phyloP scores from a whole-genome alignment of 139 green algal genomes.

The Gonium pectorale region DNA sequence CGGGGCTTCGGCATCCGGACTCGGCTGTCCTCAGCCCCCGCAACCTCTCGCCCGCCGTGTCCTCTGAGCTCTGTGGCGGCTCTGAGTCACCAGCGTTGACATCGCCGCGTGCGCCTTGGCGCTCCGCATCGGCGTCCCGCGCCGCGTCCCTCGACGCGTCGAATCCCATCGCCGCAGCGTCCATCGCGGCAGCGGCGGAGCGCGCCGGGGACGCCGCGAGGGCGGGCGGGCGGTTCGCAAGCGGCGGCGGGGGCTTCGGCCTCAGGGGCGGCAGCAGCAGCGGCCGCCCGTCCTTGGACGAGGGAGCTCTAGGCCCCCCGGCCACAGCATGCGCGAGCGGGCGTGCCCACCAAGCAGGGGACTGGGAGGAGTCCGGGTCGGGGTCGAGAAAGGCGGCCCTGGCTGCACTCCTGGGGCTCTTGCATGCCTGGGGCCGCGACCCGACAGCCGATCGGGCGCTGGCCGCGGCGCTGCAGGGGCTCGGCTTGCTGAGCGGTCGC shows the following conservation, averaged over 20 bases:
- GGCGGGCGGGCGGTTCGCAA: too few relatives aligned
- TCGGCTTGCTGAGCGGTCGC: not conserved
- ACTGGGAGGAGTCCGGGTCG: too few relatives aligned
- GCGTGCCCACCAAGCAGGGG: too few relatives aligned
- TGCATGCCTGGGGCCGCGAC: conserved; percentile 19
- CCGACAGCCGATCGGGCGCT: not conserved
- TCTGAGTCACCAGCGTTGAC: not conserved
- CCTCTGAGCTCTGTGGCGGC: too few relatives aligned
- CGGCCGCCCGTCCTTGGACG: not conserved
- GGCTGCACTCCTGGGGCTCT: not conserved
- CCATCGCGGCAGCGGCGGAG: not conserved
- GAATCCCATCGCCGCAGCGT: not conserved
- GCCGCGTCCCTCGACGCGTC: not conserved
- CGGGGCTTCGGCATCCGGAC: too few relatives aligned
- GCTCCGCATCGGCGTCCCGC: not conserved
- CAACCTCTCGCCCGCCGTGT: too few relatives aligned
- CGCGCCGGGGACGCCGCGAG: too few relatives aligned
- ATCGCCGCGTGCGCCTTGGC: not conserved
- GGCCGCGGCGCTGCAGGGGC: not conserved
- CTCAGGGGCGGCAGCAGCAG: not conserved
- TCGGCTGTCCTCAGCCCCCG: too few relatives aligned
- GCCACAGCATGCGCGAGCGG: too few relatives aligned
- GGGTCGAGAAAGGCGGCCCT: too few relatives aligned
- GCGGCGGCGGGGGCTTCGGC: not conserved
- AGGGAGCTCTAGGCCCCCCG: too few relatives aligned